Conservation (phyloP, 1,139 yeast species). For the Wickerhamomyces sp. region DNA sequence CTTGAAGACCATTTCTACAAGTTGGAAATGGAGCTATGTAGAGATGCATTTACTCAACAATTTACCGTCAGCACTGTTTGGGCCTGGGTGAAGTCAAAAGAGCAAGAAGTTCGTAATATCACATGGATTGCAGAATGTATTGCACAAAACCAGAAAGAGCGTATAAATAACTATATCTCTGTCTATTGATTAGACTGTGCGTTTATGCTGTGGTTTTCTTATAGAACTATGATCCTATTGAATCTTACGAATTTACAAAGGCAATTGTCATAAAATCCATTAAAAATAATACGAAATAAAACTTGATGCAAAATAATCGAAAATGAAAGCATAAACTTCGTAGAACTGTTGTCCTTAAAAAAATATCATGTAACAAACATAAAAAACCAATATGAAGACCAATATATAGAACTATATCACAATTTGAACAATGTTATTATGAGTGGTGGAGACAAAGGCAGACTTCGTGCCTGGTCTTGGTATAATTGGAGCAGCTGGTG, state of each 20-base stretch:
- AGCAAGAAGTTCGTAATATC: slow-evolving; percentile 93
- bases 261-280: background rate
- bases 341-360: background rate
- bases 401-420: slow-evolving; percentile 26
- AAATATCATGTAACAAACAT: background rate
- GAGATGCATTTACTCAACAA: slow-evolving; percentile 93
- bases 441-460: slow-evolving; percentile 55
- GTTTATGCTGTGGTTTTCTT: too few relatives aligned
- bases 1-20: slow-evolving; percentile 93
- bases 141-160: slow-evolving; percentile 80
- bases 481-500: slow-evolving; percentile 51
- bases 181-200: slow-evolving; percentile 42
- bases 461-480: slow-evolving; percentile 48
- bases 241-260: too few relatives aligned
- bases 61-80: slow-evolving; percentile 87
- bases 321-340: background rate
- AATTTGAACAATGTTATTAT: slow-evolving; percentile 52
- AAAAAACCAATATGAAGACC: background rate
- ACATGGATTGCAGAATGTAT: slow-evolving; percentile 99
- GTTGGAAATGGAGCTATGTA: slow-evolving; percentile 88
- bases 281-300: background rate
- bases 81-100: slow-evolving; percentile 96
- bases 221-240: too few relatives aligned
- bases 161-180: slow-evolving; percentile 73
- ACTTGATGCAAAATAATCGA: background rate